Evolutionary conservation across 129 eudicot genomes (phyloP), one percentile per base, ranked within the genome.

Genomic region (Flaveria linearis): DNA sequence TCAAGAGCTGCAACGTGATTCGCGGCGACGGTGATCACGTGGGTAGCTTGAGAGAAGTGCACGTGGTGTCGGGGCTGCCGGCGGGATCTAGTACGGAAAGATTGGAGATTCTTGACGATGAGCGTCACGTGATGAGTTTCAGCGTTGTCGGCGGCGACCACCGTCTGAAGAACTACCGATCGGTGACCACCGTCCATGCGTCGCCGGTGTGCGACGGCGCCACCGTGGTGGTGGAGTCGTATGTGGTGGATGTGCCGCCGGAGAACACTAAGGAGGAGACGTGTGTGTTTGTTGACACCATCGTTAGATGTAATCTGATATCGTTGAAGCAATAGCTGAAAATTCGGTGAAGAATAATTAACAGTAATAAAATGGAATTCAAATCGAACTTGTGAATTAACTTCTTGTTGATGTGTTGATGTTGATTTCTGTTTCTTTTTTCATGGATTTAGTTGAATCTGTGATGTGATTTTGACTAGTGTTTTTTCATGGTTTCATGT

Each of bases 201-300:
- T 68, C 88, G 28, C 68, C 71, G 72, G 69, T 9, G 56, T 76
- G 82, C 9, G 73, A 51, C 8, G 85, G 82, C 0, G 83, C 74
- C 22, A 89, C 96, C 52, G 88, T 88, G 51, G 96, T 92, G 3
- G 94, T 92, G 53, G 98, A 92, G 70, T 90, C 96, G 22, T 92
- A 92, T 71, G 96, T 90, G 5, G 98, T 92, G 23, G 98, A 92
- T 76, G 87, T 88, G 2, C 98, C 98, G 71, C 71, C 64, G 58
- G 98, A 89, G 68, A 92, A 92, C 72, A 89, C 96, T 0, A 86
- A 86, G 75, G 98, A 92, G 16, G 98, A 92, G 14, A 92, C 98
- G 57, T 86, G 91, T 67, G 88, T 82, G 36, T 92, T 92, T 71
- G 98, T 82, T 2, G 96, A 88, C 43, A 92, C 93, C 7, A 92